Evolutionary conservation across 75 land plant genomes (phyloP).

Genomic region (Ceratopteris richardii): DNA sequence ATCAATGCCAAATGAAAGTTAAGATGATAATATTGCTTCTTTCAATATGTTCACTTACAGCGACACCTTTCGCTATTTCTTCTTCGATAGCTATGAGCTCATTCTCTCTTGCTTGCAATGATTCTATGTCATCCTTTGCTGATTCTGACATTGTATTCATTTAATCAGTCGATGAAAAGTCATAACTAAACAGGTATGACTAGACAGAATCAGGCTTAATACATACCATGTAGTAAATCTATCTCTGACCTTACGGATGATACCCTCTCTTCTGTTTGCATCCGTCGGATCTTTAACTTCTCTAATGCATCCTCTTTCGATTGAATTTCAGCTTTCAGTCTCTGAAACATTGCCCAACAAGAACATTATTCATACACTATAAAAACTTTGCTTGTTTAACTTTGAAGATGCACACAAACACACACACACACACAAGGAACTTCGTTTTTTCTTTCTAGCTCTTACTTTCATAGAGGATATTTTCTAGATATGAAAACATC

Average conservation of each 20-base stretch:
- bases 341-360: slow-evolving; percentile 25
- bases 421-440: too few species aligned
- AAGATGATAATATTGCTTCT: too few species aligned
- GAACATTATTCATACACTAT: too few species aligned
- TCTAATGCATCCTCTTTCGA: slow-evolving; percentile 37
- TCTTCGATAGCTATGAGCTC: slow-evolving; percentile 44
- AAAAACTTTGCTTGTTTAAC: too few species aligned
- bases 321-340: slow-evolving; percentile 39
- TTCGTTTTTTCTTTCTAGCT: too few species aligned
- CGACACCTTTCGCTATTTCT: slow-evolving; percentile 26
- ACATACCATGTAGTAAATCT: slow-evolving; percentile 16
- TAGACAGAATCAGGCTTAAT: too few species aligned
- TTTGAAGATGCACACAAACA: too few species aligned
- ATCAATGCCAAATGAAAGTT: too few species aligned
- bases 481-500: too few species aligned
- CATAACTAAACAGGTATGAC: too few species aligned
- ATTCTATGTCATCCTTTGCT: slow-evolving; percentile 57
- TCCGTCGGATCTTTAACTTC: slow-evolving; percentile 25
- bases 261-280: slow-evolving; percentile 34
- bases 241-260: slow-evolving; percentile 6
- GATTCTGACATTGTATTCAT: slow-evolving; percentile 44
- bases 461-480: too few species aligned
- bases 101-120: slow-evolving; percentile 40
- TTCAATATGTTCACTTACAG: slow-evolving; percentile 22
- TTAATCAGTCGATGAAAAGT: slow-evolving; percentile 7